A percentile compares a stretch with the other conserved stretches of the same genome.
phyloP scores from a whole-genome alignment of 1,284 basidiomycete genomes.

The Trichosporon sp. region DNA sequence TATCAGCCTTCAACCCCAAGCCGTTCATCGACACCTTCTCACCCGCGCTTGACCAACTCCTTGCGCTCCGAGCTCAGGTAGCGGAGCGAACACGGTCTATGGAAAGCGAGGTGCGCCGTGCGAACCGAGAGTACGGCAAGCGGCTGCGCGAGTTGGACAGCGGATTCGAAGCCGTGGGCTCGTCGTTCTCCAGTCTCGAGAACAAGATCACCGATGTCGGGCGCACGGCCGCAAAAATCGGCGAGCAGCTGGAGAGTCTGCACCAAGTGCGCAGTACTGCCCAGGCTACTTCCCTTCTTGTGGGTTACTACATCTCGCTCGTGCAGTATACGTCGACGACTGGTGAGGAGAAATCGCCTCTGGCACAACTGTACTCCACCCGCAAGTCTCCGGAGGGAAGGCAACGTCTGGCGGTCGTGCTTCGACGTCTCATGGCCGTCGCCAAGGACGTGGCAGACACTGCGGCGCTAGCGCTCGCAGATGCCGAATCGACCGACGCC shows the following conservation, averaged over 20 bases:
- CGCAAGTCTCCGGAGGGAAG: slow-evolving; percentile 70
- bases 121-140: slow-evolving; percentile 89
- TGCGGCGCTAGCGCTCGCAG: slow-evolving; percentile 53
- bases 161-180: slow-evolving; percentile 84
- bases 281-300: slow-evolving; percentile 88
- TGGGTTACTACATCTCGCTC: slow-evolving; percentile 91
- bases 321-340: slow-evolving; percentile 70
- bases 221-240: slow-evolving; percentile 88
- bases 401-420: slow-evolving; percentile 78
- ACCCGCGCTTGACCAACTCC: slow-evolving; percentile 77
- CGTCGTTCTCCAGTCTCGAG: slow-evolving; percentile 78
- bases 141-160: slow-evolving; percentile 86
- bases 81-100: slow-evolving; percentile 81
- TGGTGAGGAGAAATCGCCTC: slow-evolving; percentile 28
- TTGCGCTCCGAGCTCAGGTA: slow-evolving; percentile 78
- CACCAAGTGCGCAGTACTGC: slow-evolving; percentile 88
- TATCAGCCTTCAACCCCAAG: slow-evolving; percentile 79
- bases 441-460: slow-evolving; percentile 64
- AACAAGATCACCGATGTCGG: slow-evolving; percentile 86
- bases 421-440: slow-evolving; percentile 80
- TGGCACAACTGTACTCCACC: slow-evolving; percentile 49
- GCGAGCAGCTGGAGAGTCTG: slow-evolving; percentile 92
- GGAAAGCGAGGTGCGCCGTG: slow-evolving; percentile 81
- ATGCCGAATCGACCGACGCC: slow-evolving; percentile 51
- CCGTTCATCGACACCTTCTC: slow-evolving; percentile 92